phyloP scores from a whole-genome alignment of 2,329 filamentous ascomycete genomes.

The Thielaviopsis populi region DNA sequence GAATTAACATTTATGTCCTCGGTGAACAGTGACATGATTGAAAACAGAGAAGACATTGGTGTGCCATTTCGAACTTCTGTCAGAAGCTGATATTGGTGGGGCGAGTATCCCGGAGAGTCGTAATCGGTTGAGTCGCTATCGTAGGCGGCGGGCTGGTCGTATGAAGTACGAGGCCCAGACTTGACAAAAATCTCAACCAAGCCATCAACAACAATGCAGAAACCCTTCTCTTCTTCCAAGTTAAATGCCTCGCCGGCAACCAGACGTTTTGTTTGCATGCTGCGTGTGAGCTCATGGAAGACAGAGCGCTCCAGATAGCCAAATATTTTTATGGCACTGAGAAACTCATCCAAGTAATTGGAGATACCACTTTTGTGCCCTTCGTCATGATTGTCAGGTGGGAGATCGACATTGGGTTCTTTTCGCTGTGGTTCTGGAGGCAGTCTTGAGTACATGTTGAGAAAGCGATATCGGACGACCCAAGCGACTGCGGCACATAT shows the following conservation, averaged over 20 bases:
- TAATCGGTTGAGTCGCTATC: constrained; percentile 46
- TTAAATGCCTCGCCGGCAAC: constrained; percentile 92
- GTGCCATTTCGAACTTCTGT: constrained; percentile 97
- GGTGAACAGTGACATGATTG: constrained; percentile 90
- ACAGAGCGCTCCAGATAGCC: constrained; percentile 92
- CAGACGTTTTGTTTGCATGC: constrained; percentile 94
- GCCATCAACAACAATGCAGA: constrained; percentile 93
- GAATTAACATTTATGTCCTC: constrained; percentile 75
- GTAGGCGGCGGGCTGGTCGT: constrained; percentile 20
- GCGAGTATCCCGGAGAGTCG: constrained; percentile 42
- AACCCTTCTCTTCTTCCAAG: constrained; percentile 93
- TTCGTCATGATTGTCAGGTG: constrained; percentile 81
- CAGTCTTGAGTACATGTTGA: constrained; percentile 92
- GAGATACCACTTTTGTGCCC: constrained; percentile 79
- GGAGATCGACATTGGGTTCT: constrained; percentile 87
- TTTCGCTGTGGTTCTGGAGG: constrained; percentile 91
- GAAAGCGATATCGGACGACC: constrained; percentile 86
- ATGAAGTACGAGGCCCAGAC: constrained; percentile 43
- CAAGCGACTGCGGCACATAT: constrained; percentile 78
- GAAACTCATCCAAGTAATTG: constrained; percentile 95
- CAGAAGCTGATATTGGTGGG: constrained; percentile 80
- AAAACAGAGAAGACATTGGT: constrained; percentile 96
- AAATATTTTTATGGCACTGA: constrained; percentile 98
- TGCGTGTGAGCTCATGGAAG: constrained; percentile 91
- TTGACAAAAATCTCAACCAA: constrained; percentile 97